These are phyloP conservation scores for Claviceps humidiphila DNA, from an alignment of 2,329 filamentous ascomycete genomes.

Conservation along the genomic window DNA sequence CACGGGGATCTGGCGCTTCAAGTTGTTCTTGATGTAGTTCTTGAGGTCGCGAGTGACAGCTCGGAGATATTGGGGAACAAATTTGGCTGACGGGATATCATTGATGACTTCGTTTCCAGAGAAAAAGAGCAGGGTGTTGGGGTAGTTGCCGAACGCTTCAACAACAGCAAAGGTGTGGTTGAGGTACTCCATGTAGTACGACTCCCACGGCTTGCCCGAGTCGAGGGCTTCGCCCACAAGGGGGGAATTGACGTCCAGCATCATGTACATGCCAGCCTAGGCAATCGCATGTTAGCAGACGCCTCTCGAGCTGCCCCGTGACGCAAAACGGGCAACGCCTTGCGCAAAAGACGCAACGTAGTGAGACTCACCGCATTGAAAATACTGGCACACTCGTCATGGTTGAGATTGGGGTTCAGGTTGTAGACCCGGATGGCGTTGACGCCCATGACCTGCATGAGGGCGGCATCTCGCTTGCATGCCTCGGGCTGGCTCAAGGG, in stretches of 20 bases:
- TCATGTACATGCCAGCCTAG: constrained; percentile 53
- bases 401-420: constrained; percentile 50
- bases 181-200: constrained; percentile 46
- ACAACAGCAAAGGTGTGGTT: constrained; percentile 55
- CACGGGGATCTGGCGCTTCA: constrained; percentile 56
- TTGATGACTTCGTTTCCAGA: constrained; percentile 70
- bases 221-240: constrained; percentile 43
- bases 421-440: constrained; percentile 62
- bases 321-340: too few relatives aligned
- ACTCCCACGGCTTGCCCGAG: constrained; percentile 41
- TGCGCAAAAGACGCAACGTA: neutral
- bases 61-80: constrained; percentile 56
- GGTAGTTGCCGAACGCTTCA: constrained; percentile 53
- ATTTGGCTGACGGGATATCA: constrained; percentile 42
- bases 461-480: constrained; percentile 51
- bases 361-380: constrained; percentile 41
- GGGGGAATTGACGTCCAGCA: constrained; percentile 56
- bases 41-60: constrained; percentile 70
- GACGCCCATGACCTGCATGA: constrained; percentile 51
- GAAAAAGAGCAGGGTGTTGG: constrained; percentile 61
- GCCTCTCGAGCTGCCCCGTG: neutral
- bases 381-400: constrained; percentile 53
- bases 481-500: constrained; percentile 44
- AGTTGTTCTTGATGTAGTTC: constrained; percentile 63
- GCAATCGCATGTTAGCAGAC: neutral